Base-by-base conservation (phyloP, 176 grass and related monocot species). In the Puccinellia tenuiflora region DNA sequence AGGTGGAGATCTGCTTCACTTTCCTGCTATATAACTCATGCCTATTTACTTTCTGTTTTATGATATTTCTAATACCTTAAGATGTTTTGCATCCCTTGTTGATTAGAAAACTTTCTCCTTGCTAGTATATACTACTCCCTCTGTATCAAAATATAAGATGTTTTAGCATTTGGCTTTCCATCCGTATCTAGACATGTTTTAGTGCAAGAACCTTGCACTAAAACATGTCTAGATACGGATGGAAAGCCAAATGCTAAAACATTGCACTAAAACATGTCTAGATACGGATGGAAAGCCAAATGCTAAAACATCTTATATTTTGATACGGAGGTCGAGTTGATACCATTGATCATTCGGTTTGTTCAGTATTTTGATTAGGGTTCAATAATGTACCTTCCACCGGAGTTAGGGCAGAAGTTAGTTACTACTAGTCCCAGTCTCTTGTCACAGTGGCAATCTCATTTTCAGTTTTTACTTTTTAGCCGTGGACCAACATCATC, bases 1-100 rank as follows among this genome's bases (percentile, higher is more conserved):
- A 99, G 93, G 96, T 91, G 78, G 61, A 77, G 50, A 68, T 61
- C 22, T 35, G 47, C 26, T 77, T 67, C 73, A 26, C 26, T 66
- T 82, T 82, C 60, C 33, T 69, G 37, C 68, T 70, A 70, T 30
- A 20, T 74, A 73, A 57, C 18, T 59, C 39, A 25, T 82, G 47
- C 37, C 2, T 64, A 65, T 79, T 68, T 39, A 40, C 47, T 71
- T 82, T 18, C 20, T 26, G 24, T 73, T 86, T 64, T 74, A 75
- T 29, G 73, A 78, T 37, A 47, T 47, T 55, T 52, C 15, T n/a
- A 77, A 65, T 68, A 30, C 60, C 22, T 48, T 77, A 51, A 10
- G 82, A 68, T 54, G 42, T 47, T 84, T 84, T 77, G 17, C 46
- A 64, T 35, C 59, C 43, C 72, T 84, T 73, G 51, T 73, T 59